Base-by-base conservation (phyloP, 1,139 yeast genomes). In the Blastobotrys indianensis region DNA sequence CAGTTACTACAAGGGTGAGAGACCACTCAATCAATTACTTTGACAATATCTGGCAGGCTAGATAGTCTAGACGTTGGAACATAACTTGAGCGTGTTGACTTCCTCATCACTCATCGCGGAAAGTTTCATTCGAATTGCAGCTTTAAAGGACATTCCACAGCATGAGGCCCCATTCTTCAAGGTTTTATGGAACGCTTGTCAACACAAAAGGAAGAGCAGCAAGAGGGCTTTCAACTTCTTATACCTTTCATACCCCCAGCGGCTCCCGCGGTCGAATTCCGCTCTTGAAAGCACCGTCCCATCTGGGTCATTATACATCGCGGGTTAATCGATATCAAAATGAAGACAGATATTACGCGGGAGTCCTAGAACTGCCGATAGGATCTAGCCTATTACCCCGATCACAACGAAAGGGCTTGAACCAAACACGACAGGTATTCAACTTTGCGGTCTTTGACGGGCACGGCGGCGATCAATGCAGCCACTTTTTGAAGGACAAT, bases 361-460 rank as follows among this genome's bases (percentile, higher is more conserved):
- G 71, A n/a, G 77, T 83, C 15, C 55, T 83, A 33, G 66, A 68
- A 28, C 59, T 79, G 20, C 73, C 74, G 1, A 59, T 59, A 17
- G 61, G 64, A 10, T 72, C 74, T 9, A 59, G 71, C 11, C 50
- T 64, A 25, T 57, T 63, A 8, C 65, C 69, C 7, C 66, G 67
- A 50, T 44, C 55, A 42, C 41, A 53, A 46, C 39, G 54, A 32
- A 31, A 34, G 20, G 28, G 34, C 12, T 9, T 46, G 46, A 41
- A 49, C 15, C 45, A 55, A 9, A 41, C 52, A 37, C 55, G 67
- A 3, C 59, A 59, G 33, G 75, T 79, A 30, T 82, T 87, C 65
- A 79, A 79, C 57, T 80, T 85, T 62, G 77, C 79, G 41, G 75
- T 92, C 2, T 88, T 83, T 64, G 98, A 92, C 64, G 98, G 97